These are phyloP conservation scores for Astragalus glycyphyllos DNA, from an alignment of 306 rosid species.

Conservation along the genomic window DNA sequence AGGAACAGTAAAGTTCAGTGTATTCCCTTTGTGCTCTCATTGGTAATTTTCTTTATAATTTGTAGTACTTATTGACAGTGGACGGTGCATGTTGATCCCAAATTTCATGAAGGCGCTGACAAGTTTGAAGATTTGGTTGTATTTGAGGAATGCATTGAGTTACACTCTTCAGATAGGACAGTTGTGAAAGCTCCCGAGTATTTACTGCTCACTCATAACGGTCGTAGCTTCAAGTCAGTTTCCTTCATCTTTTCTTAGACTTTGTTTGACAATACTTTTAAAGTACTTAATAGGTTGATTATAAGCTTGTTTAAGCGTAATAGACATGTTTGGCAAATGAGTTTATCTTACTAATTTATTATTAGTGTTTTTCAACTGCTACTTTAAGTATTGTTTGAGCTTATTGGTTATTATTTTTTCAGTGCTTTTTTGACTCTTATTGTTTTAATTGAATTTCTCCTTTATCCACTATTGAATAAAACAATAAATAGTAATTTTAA, in stretches of 20 bases:
- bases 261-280: background rate
- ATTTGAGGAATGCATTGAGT: slow-evolving; percentile 91
- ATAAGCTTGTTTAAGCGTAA: background rate
- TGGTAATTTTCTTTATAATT: slow-evolving; percentile 36
- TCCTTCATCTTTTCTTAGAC: slow-evolving; percentile 29
- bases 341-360: slow-evolving; percentile 4
- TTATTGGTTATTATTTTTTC: background rate
- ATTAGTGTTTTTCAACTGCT: background rate
- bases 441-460: background rate
- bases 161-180: slow-evolving; percentile 69
- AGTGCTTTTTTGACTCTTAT: background rate
- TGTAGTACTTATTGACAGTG: slow-evolving; percentile 67
- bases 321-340: background rate
- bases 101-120: slow-evolving; percentile 86
- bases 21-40: slow-evolving; percentile 6
- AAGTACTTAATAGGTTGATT: background rate
- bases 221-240: slow-evolving; percentile 83
- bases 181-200: slow-evolving; percentile 87
- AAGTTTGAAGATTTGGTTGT: slow-evolving; percentile 85
- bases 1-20: slow-evolving; percentile 25
- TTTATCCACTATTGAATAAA: background rate
- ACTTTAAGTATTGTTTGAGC: background rate
- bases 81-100: slow-evolving; percentile 88
- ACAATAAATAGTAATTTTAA: background rate
- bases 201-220: slow-evolving; percentile 90